Evolutionary conservation across 805 yeast species (phyloP).

Genomic region (Lipomyces kockii): DNA sequence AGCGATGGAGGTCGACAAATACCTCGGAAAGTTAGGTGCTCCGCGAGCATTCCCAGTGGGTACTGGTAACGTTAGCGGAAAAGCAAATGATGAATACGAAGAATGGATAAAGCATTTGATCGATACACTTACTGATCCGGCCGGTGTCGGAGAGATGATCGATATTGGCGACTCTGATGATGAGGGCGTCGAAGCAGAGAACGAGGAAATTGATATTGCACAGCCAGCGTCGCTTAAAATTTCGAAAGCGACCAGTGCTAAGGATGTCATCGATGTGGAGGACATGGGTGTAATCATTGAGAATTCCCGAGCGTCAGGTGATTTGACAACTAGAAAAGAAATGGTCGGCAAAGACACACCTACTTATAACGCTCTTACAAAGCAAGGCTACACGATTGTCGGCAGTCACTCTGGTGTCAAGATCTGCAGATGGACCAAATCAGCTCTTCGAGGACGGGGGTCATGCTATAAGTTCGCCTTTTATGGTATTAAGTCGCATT

Average conservation of each 20-base stretch:
- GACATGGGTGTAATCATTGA: constrained; percentile 74
- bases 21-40: constrained; percentile 82
- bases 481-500: constrained; percentile 86
- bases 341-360: constrained; percentile 93
- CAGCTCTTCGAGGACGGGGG: constrained; percentile 91
- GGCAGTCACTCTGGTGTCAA: constrained; percentile 96
- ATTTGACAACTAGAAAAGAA: constrained; percentile 57
- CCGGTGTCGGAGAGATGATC: constrained; percentile 61
- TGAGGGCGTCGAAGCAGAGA: constrained; percentile 44
- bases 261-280: constrained; percentile 76
- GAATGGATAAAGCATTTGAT: constrained; percentile 71
- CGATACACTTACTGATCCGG: constrained; percentile 63
- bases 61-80: constrained; percentile 74
- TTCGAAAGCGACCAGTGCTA: constrained; percentile 44
- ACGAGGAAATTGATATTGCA: constrained; percentile 38
- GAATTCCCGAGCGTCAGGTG: constrained; percentile 34
- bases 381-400: constrained; percentile 90
- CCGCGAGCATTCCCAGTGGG: constrained; percentile 84
- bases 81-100: constrained; percentile 58
- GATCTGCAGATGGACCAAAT: constrained; percentile 94
- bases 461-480: constrained; percentile 92
- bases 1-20: constrained; percentile 72
- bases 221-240: constrained; percentile 26
- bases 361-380: constrained; percentile 82
- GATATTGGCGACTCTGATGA: constrained; percentile 64